phyloP scores from a whole-genome alignment of 805 yeast genomes.

The Zygosaccharomyces gambellarensis region DNA sequence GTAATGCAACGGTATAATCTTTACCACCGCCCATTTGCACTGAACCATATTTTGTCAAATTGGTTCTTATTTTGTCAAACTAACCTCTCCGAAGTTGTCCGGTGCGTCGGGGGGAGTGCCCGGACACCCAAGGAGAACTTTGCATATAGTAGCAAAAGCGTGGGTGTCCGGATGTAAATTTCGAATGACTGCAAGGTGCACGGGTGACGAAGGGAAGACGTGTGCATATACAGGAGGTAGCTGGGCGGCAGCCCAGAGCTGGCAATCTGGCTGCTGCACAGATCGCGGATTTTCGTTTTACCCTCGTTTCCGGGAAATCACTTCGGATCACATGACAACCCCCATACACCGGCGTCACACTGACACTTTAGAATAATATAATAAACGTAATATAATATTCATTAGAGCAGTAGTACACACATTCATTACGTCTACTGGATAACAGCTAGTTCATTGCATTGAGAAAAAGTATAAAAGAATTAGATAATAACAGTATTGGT shows the following conservation, averaged over 20 bases:
- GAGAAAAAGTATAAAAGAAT: not conserved
- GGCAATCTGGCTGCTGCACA: too few species aligned
- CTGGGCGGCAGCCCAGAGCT: too few species aligned
- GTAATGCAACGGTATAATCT: not conserved
- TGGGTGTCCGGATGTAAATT: not conserved
- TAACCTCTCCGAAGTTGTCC: not conserved
- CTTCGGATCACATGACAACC: not conserved
- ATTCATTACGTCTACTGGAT: not conserved
- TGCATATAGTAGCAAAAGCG: not conserved
- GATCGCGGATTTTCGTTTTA: too few species aligned
- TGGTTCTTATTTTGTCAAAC: not conserved
- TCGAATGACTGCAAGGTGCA: slow-evolving; percentile 6
- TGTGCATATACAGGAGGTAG: not conserved
- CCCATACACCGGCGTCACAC: not conserved
- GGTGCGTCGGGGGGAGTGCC: not conserved
- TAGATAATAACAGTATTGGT: not conserved
- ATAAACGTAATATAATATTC: too few species aligned
- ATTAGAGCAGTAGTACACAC: too few species aligned
- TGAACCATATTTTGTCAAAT: not conserved
- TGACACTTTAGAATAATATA: not conserved
- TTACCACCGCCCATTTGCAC: not conserved
- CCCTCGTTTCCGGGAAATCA: too few species aligned
- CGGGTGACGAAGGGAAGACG: not conserved
- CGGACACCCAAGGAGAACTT: not conserved
- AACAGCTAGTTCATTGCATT: not conserved